Evolutionary conservation across 2,329 filamentous ascomycete genomes (phyloP), one percentile per base, ranked within the genome.

Genomic region (Akanthomyces lecanii): DNA sequence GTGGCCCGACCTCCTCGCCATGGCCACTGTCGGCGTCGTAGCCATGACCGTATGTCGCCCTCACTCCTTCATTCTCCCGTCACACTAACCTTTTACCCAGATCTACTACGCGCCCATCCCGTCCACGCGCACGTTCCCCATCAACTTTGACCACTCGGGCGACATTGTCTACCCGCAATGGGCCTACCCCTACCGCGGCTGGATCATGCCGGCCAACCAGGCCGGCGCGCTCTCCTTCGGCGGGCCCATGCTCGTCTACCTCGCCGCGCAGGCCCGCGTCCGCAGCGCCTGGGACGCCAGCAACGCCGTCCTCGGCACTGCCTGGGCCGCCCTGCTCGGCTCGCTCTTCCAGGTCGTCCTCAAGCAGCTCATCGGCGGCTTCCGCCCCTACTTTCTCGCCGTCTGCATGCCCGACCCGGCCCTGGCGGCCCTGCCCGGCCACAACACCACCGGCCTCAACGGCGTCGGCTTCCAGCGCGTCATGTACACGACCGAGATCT

Each of bases 291-390:
- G 82, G 83, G 84, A 86, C 63, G 70, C 82, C 66, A 87, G 87
- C 74, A 88, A 87, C 68, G 86, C 83, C 23, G 76, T 85, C 55
- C 77, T 87, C 62, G 87, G 87, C 12, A 79, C 87, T 0, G 71
- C 84, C 2, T 89, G 88, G 75, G 79, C 82, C 2, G 75, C 88
- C 58, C 80, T 86, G 64, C 75, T 81, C 3, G 84, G 84, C 0
- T 79, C 84, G 0, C 78, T 88, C n/a, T 86, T 89, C 70, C 86
- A 89, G 67, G 85, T 89, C 65, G 81, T 85, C 67, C 71, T 89
- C 67, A 90, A 90, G 71, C 85, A 84, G 77, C 77, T 89, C 6
- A 83, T 89, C 53, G 87, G 87, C 5, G 86, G 86, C 23, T 77
- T 86, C 2, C 77, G 85, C 33, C 87, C 86, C 0, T 82, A 87